A percentile compares a stretch with the other conserved stretches of the same genome.
Conservation (phyloP, 2,329 filamentous ascomycete genomes). For the Lecanicillium sp. region DNA sequence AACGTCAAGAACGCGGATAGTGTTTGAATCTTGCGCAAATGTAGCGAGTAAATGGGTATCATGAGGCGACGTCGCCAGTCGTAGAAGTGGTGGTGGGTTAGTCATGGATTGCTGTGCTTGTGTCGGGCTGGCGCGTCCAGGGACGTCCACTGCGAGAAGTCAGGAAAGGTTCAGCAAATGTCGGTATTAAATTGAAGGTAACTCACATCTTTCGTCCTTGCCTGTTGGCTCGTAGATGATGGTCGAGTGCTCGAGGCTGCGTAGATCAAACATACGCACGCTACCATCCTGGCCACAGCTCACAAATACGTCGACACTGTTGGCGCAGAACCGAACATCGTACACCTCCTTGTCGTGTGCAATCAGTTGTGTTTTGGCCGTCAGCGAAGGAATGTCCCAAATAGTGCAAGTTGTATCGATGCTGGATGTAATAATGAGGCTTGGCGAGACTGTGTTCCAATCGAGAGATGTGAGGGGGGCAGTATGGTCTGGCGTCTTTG, state of each 20-base stretch:
- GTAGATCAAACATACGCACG: constrained; percentile 96
- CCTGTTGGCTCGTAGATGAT: constrained; percentile 98
- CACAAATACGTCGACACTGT: constrained; percentile 97
- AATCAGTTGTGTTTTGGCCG: constrained; percentile 95
- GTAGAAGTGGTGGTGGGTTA: constrained; percentile 68
- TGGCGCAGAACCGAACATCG: constrained; percentile 95
- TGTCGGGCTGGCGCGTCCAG: constrained; percentile 63
- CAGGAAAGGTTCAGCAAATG: constrained; percentile 11
- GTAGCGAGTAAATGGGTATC: constrained; percentile 95
- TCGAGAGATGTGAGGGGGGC: constrained; percentile 93
- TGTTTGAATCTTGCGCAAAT: constrained; percentile 85
- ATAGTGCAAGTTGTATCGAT: constrained; percentile 99
- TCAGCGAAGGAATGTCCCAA: constrained; percentile 97
- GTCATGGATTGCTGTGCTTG: constrained; percentile 70
- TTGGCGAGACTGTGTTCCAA: constrained; percentile 96
- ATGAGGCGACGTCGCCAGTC: constrained; percentile 84
- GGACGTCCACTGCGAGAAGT: constrained; percentile 40
- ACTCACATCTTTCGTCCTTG: constrained; percentile 66
- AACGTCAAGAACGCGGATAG: constrained; percentile 92
- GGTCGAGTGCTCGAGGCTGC: constrained; percentile 93
- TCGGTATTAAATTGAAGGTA: background rate
- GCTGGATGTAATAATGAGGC: constrained; percentile 95
- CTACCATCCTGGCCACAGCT: constrained; percentile 96
- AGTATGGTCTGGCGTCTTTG: constrained; percentile 96
- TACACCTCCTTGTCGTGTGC: constrained; percentile 99